phyloP scores from a whole-genome alignment of 495 filamentous ascomycete species.

The Penicillium roqueforti region DNA sequence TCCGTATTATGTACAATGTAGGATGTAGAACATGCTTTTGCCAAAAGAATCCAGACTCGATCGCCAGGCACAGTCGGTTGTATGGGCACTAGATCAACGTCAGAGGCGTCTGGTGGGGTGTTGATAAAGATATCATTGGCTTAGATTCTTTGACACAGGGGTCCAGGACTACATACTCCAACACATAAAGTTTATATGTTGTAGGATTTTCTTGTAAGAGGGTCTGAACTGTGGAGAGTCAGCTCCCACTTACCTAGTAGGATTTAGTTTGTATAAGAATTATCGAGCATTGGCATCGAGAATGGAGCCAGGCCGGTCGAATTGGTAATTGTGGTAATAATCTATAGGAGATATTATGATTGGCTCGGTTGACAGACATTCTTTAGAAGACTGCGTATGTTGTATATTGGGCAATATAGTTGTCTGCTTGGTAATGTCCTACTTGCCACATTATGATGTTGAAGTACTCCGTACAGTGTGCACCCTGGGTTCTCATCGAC shows the following conservation, averaged over 20 bases:
- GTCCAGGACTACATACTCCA: not conserved
- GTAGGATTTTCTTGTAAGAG: not conserved
- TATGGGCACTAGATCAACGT: slow-evolving; percentile 18
- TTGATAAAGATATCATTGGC: not conserved
- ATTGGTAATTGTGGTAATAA: slow-evolving; percentile 4
- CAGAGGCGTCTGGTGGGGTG: slow-evolving; percentile 18
- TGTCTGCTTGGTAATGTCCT: slow-evolving; percentile 4
- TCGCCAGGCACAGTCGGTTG: slow-evolving; percentile 12
- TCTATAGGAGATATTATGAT: not conserved
- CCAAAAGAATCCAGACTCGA: slow-evolving; percentile 23
- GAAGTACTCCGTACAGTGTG: not conserved
- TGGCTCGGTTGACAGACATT: not conserved
- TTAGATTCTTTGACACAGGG: not conserved
- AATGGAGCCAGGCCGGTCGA: not conserved
- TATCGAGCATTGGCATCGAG: not conserved
- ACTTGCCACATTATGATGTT: slow-evolving; percentile 1
- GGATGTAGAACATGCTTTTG: not conserved
- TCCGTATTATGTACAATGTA: not conserved
- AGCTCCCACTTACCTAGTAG: not conserved
- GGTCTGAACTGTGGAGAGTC: not conserved
- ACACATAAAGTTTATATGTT: no score
- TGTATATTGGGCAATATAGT: not conserved
- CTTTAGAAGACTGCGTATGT: not conserved
- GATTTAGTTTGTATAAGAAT: not conserved
- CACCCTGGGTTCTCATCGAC: not conserved